Evolutionary conservation across 176 grass and related monocot species (phyloP).

Genomic region (Ampelocalamus luodianensis): DNA sequence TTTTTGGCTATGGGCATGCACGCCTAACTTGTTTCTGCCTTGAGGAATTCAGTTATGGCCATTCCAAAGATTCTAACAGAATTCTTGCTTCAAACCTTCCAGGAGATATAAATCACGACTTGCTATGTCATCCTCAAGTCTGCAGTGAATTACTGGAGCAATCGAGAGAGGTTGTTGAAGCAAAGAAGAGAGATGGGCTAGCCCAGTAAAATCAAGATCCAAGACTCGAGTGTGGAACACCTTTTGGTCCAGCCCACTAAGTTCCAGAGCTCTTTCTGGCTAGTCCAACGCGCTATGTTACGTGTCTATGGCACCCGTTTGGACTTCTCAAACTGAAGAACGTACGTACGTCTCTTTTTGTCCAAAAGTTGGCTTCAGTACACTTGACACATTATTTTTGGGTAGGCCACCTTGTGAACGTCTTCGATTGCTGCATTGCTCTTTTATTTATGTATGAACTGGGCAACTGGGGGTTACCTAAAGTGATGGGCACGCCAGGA

Average conservation of each 20-base stretch:
- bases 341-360: background rate
- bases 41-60: constrained; percentile 15
- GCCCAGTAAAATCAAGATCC: background rate
- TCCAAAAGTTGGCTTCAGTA: too few relatives aligned
- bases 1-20: background rate
- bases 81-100: background rate
- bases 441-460: too few relatives aligned
- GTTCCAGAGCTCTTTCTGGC: background rate
- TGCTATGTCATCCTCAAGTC: background rate
- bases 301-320: background rate
- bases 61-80: constrained; percentile 4
- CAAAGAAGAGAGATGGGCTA: background rate
- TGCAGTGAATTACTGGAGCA: background rate
- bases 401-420: too few relatives aligned
- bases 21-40: background rate
- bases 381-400: too few relatives aligned
- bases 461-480: constrained; percentile 13
- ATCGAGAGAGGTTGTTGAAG: background rate
- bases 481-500: constrained; percentile 34
- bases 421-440: background rate
- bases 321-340: background rate
- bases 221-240: too few relatives aligned
- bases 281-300: background rate
- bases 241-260: background rate
- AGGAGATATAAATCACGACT: background rate